phyloP scores from a whole-genome alignment of 345 rosid species.

The Moricandia moricandioides region DNA sequence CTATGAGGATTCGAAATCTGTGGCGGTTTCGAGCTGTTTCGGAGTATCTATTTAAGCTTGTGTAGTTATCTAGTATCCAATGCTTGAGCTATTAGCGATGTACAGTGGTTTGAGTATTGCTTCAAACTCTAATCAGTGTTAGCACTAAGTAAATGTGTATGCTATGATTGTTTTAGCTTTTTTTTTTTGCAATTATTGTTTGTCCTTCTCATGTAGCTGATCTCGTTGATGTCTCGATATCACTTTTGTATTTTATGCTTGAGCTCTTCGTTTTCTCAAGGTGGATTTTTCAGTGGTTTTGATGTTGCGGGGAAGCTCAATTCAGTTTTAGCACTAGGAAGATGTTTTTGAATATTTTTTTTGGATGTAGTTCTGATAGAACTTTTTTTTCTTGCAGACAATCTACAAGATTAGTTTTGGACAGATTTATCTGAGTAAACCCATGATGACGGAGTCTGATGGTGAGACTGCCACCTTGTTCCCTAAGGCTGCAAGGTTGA shows the following conservation, averaged over 20 bases:
- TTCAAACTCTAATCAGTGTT: background rate
- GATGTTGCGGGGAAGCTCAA: background rate
- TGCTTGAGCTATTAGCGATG: background rate
- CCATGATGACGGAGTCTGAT: conserved; percentile 99
- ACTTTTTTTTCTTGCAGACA: conserved; percentile 56
- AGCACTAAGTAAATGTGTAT: background rate
- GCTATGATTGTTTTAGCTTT: too few relatives aligned
- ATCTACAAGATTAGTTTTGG: conserved; percentile 91
- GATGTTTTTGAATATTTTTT: background rate
- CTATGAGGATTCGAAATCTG: background rate
- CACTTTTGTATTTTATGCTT: background rate
- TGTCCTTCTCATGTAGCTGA: background rate
- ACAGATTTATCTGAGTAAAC: conserved; percentile 96
- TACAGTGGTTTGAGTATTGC: background rate
- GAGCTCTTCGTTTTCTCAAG: background rate
- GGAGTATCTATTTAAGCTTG: too few relatives aligned
- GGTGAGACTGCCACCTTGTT: conserved; percentile 96
- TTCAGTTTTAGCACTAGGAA: conserved; percentile 1
- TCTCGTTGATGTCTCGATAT: background rate
- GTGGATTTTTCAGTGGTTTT: background rate
- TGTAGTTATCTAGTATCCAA: background rate
- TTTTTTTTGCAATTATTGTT: conserved; percentile 5
- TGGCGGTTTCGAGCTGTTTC: background rate
- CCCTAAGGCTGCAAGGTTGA: conserved; percentile 98
- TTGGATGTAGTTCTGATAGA: conserved; percentile 12